phyloP scores from a whole-genome alignment of 1,284 basidiomycete genomes.

The Cryptococcus maquisensis region DNA sequence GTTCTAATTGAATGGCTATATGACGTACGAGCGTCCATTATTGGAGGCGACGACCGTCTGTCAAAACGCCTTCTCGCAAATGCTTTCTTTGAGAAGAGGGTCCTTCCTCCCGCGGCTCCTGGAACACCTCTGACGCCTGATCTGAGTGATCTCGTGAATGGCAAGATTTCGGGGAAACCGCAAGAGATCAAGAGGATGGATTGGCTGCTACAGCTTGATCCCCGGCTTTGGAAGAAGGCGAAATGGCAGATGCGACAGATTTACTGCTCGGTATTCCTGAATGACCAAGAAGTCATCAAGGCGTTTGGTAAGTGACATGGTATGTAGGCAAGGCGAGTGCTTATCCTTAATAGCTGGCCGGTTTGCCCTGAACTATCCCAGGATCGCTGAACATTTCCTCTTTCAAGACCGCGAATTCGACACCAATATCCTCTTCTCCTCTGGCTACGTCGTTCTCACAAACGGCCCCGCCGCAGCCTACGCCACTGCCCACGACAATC shows the following conservation, averaged over 20 bases:
- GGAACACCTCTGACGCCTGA: conserved; percentile 24
- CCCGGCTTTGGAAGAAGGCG: conserved; percentile 41
- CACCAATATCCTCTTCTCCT: conserved; percentile 79
- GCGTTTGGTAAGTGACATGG: conserved; percentile 27
- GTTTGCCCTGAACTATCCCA: conserved; percentile 77
- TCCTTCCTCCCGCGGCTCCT: conserved; percentile 8
- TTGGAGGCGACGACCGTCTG: conserved; percentile 57
- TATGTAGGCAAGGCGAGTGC: neutral
- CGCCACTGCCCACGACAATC: conserved; percentile 68
- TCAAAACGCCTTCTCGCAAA: conserved; percentile 68
- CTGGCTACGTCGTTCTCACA: conserved; percentile 84
- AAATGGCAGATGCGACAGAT: conserved; percentile 44
- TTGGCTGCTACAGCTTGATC: conserved; percentile 43
- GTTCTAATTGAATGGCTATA: conserved; percentile 81
- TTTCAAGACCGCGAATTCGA: conserved; percentile 88
- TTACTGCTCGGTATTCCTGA: conserved; percentile 27
- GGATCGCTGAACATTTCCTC: conserved; percentile 84
- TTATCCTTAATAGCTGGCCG: conserved; percentile 59
- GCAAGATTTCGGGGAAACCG: conserved; percentile 6
- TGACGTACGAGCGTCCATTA: conserved; percentile 65
- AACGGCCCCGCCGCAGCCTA: conserved; percentile 71
- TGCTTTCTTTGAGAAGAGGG: conserved; percentile 56
- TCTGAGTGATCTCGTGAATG: conserved; percentile 21
- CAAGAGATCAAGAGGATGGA: conserved; percentile 28
- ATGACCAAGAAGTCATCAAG: conserved; percentile 30